Base-by-base conservation (phyloP, 768 basidiomycete species). In the Amanita subjunquillea region DNA sequence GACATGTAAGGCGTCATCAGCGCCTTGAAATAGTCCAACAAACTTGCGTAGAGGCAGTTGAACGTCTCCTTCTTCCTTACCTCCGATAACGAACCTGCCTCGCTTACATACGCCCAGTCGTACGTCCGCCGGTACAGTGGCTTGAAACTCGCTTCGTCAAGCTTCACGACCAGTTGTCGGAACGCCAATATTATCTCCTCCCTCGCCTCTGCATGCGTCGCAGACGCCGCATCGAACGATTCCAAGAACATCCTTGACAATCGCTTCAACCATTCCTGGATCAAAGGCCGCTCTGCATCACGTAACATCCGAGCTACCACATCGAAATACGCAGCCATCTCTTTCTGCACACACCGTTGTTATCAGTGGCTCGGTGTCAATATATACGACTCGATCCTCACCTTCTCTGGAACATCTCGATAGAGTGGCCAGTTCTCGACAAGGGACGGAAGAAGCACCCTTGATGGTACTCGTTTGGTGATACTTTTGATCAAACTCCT, bases 1-100 rank as follows among this genome's bases (percentile, higher is more conserved):
- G 84, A 76, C 76, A 91, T 87, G 67, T 97, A 98, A 0, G 94
- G 91, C 13, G 85, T 88, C 80, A 98, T 91, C 60, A 97, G 72
- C 22, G 72, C 80, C 79, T 91, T 91, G 75, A 98, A 95, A 70
- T 83, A 91, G 56, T 87, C 83, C 17, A 97, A 70, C 13, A 99
- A 70, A 0, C 78, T 72, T 22, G 73, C 71, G 62, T 94, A 88
- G 13, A 89, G 69, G 55, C 80, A 81, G 58, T 83, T 85, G 61
- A 97, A 90, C 0, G 82, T 82, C 20, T 82, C 72, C 60, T 79
- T 83, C 23, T 83, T 77, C 15, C 40, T 25, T 17, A 43, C 17
- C 13, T 51, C 50, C 29, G 9, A 40, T 43, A n/a, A 36, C 73
- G 30, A 60, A 83, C 82, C 67, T 23, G 62, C 60, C 27, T 75